Evolutionary conservation across 2,329 filamentous ascomycete genomes (phyloP).

Genomic region (Colletotrichum noveboracense): DNA sequence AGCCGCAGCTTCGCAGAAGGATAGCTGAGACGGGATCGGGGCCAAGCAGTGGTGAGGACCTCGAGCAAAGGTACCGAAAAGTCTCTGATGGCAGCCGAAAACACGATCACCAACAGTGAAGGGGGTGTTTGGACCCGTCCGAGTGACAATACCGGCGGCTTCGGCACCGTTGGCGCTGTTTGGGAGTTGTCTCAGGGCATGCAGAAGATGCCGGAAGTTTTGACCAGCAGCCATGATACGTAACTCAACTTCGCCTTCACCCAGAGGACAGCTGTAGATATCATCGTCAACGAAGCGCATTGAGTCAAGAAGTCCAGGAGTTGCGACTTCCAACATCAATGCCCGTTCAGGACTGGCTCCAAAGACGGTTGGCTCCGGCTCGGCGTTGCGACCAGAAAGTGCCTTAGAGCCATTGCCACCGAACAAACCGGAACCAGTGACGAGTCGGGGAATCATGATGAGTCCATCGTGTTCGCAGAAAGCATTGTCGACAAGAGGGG

Average conservation of each 20-base stretch:
- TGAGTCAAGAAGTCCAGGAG: not conserved
- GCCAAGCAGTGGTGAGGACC: constrained; percentile 19
- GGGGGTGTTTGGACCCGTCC: constrained; percentile 30
- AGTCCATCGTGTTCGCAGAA: not conserved
- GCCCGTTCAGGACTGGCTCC: not conserved
- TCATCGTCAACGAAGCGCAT: not conserved
- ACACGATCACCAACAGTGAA: constrained; percentile 36
- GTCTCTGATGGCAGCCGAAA: constrained; percentile 15
- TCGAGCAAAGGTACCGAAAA: constrained; percentile 25
- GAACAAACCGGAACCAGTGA: not conserved
- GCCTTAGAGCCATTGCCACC: not conserved
- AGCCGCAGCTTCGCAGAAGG: constrained; percentile 36
- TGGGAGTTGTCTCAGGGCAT: constrained; percentile 18
- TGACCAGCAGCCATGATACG: constrained; percentile 28
- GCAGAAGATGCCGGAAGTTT: constrained; percentile 29
- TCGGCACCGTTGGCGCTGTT: constrained; percentile 28
- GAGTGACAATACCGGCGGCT: constrained; percentile 37
- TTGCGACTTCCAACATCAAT: not conserved
- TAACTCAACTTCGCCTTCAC: constrained; percentile 26
- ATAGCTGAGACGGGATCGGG: constrained; percentile 35
- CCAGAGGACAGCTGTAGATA: not conserved
- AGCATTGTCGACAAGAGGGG: not conserved
- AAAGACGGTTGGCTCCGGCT: not conserved
- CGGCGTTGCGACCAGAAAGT: not conserved
- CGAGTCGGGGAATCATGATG: not conserved